These are phyloP conservation scores for Aureobasidium pullulans DNA, from an alignment of 2,329 filamentous ascomycete genomes.

Conservation along the genomic window DNA sequence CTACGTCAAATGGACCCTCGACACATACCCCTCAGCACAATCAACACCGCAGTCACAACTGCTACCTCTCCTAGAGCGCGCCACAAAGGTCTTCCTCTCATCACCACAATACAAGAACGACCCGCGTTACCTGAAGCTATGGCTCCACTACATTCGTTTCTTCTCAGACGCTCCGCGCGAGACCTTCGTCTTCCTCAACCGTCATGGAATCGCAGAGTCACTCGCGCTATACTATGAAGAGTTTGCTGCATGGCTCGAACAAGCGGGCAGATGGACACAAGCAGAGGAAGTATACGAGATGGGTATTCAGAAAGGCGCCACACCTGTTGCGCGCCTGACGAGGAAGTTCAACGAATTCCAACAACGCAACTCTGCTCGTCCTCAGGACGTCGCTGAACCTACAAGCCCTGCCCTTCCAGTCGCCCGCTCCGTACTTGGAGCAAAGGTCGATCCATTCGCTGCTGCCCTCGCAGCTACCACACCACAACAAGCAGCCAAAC, in stretches of 20 bases:
- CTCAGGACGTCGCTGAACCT: constrained; percentile 57
- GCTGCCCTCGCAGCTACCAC: constrained; percentile 48
- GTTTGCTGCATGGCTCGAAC: constrained; percentile 88
- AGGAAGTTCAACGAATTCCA: constrained; percentile 94
- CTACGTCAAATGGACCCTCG: constrained; percentile 94
- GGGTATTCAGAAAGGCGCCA: constrained; percentile 81
- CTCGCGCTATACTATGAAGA: constrained; percentile 95
- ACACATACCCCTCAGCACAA: constrained; percentile 90
- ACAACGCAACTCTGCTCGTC: constrained; percentile 61
- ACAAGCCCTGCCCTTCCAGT: constrained; percentile 81
- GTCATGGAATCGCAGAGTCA: constrained; percentile 77
- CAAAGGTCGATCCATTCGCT: constrained; percentile 78
- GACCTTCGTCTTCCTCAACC: constrained; percentile 82
- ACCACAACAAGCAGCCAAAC: constrained; percentile 53
- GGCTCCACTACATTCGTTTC: constrained; percentile 87
- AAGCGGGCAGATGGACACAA: constrained; percentile 74
- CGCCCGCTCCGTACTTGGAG: constrained; percentile 72
- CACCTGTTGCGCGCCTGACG: constrained; percentile 69
- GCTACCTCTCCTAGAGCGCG: constrained; percentile 79
- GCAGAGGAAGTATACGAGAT: constrained; percentile 90
- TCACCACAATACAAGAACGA: constrained; percentile 89
- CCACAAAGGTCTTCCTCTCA: constrained; percentile 82
- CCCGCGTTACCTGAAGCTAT: constrained; percentile 83
- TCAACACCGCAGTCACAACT: constrained; percentile 88
- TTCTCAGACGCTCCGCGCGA: constrained; percentile 92